phyloP scores from a whole-genome alignment of 306 rosid species.

The Cucumis melo region DNA sequence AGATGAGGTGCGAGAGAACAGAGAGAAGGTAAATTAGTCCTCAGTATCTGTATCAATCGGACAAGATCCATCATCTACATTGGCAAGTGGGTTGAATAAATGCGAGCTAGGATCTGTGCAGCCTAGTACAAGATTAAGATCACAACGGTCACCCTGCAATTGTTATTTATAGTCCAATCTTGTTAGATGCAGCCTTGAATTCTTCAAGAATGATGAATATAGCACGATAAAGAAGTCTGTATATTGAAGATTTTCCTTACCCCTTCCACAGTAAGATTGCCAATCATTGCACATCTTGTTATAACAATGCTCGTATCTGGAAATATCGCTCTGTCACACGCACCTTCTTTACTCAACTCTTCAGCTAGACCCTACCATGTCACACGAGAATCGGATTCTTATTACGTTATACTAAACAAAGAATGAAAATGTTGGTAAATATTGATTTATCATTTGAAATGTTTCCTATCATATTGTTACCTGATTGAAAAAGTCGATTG shows the following conservation, averaged over 20 bases:
- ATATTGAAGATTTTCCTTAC: slow-evolving; percentile 25
- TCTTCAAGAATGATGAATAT: background rate
- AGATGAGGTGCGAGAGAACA: background rate
- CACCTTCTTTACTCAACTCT: slow-evolving; percentile 76
- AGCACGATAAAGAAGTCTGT: background rate
- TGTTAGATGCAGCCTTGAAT: background rate
- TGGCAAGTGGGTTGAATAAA: slow-evolving; percentile 58
- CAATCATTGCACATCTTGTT: slow-evolving; percentile 56
- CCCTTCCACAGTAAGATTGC: slow-evolving; percentile 71
- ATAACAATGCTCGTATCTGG: slow-evolving; percentile 46
- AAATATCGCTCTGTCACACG: slow-evolving; percentile 76
- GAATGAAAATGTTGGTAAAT: background rate
- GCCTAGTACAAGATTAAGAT: slow-evolving; percentile 49
- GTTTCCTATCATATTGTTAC: slow-evolving; percentile 16
- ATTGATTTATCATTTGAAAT: background rate
- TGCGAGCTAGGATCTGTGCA: slow-evolving; percentile 79
- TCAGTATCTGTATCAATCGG: slow-evolving; percentile 36
- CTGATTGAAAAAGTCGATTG: slow-evolving; percentile 74
- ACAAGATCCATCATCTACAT: slow-evolving; percentile 84
- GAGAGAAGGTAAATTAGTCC: slow-evolving; percentile 8
- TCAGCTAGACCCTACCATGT: slow-evolving; percentile 51
- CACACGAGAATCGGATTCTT: background rate
- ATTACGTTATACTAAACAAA: background rate
- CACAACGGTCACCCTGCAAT: slow-evolving; percentile 77
- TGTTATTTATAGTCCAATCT: background rate